A percentile compares a stretch with the other conserved stretches of the same genome.
Evolutionary conservation across 495 filamentous ascomycete genomes (phyloP).

Genomic region (Pseudevernia furfuracea): DNA sequence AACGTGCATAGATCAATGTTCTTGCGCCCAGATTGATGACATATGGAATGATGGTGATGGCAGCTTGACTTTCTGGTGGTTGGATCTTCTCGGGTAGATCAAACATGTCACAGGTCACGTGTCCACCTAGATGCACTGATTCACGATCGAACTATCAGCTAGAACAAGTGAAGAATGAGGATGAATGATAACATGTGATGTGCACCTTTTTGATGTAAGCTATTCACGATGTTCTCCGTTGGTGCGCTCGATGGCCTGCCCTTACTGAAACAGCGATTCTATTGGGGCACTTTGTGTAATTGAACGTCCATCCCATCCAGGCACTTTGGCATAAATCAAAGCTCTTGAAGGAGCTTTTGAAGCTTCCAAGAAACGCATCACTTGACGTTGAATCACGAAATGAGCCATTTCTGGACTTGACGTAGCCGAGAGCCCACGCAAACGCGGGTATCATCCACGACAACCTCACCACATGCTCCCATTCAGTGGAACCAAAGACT

Average conservation of each 20-base stretch:
- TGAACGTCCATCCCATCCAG: neutral
- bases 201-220: neutral
- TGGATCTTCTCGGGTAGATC: constrained; percentile 11
- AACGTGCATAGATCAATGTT: constrained; percentile 8
- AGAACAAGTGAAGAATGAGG: neutral
- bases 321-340: neutral
- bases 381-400: neutral
- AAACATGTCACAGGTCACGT: constrained; percentile 4
- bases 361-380: neutral
- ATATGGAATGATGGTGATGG: neutral
- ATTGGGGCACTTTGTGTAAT: neutral
- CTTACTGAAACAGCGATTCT: neutral
- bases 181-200: neutral
- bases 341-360: neutral
- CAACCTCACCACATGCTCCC: neutral
- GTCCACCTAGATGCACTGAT: constrained; percentile 12
- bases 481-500: neutral
- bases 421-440: neutral
- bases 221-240: neutral
- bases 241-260: neutral
- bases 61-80: neutral
- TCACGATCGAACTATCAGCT: constrained; percentile 9
- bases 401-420: neutral
- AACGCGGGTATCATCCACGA: neutral
- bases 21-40: constrained; percentile 7